Evolutionary conservation across 768 basidiomycete genomes (phyloP).

Genomic region (Tricholoma flavovirens): DNA sequence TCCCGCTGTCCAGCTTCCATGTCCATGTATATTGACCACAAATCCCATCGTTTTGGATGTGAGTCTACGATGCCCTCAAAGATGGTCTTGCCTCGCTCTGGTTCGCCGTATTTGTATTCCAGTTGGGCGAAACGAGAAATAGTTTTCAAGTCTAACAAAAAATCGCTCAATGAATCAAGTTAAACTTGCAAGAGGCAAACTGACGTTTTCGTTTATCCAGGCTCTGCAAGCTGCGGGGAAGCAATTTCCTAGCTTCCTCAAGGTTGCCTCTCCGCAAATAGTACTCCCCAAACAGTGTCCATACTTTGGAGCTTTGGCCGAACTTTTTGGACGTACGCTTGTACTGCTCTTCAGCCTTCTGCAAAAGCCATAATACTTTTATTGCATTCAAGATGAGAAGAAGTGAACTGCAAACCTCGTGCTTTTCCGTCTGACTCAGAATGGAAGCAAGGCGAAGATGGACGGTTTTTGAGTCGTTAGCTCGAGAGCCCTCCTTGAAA

Average conservation of each 20-base stretch:
- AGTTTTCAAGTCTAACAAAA: slow-evolving; percentile 77
- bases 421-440: slow-evolving; percentile 77
- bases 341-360: slow-evolving; percentile 94
- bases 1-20: slow-evolving; percentile 81
- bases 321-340: slow-evolving; percentile 92
- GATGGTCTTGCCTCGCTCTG: slow-evolving; percentile 91
- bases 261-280: slow-evolving; percentile 67
- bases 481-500: slow-evolving; percentile 85
- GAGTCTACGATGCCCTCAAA: slow-evolving; percentile 96
- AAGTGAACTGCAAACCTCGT: slow-evolving; percentile 46
- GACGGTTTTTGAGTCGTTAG: slow-evolving; percentile 91
- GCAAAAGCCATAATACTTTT: slow-evolving; percentile 6
- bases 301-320: slow-evolving; percentile 86
- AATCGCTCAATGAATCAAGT: not conserved
- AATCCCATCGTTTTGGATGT: slow-evolving; percentile 90
- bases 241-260: slow-evolving; percentile 78
- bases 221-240: slow-evolving; percentile 85
- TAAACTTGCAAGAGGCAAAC: slow-evolving; percentile 22
- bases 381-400: not conserved
- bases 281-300: slow-evolving; percentile 85
- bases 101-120: slow-evolving; percentile 91
- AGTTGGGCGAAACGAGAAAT: slow-evolving; percentile 93
- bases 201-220: slow-evolving; percentile 91
- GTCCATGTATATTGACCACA: slow-evolving; percentile 97
- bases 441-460: slow-evolving; percentile 82